Conservation (phyloP, 495 filamentous ascomycete species). For the Aspergillus avenaceus region DNA sequence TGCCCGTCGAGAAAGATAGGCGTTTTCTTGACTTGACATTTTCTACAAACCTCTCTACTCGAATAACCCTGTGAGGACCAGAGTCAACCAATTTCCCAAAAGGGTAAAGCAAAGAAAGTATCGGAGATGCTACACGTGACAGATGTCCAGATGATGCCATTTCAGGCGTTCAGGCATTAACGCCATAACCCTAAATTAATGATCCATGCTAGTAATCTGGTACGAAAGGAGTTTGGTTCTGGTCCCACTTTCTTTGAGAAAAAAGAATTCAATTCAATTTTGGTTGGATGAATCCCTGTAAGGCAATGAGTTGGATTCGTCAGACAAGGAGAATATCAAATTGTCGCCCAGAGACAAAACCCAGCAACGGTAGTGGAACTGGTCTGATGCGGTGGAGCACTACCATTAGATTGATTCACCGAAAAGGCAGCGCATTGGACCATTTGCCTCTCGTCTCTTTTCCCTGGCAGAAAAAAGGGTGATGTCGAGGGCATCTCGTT, state of each 20-base stretch:
- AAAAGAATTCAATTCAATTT: background rate
- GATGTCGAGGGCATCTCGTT: background rate
- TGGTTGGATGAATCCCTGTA: background rate
- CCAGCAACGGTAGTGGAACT: background rate
- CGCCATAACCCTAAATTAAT: background rate
- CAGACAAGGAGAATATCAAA: background rate
- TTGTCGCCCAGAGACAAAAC: background rate
- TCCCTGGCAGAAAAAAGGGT: background rate
- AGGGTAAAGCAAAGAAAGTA: background rate
- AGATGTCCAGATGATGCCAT: background rate
- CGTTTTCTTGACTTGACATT: no score
- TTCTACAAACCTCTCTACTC: background rate
- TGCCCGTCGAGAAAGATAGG: background rate
- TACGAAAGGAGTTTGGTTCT: no score
- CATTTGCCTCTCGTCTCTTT: background rate
- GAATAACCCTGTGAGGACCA: no score
- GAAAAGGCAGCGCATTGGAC: background rate
- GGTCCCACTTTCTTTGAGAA: background rate
- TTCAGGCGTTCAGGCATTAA: background rate
- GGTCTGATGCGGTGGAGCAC: conserved; percentile 1
- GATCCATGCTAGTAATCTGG: background rate
- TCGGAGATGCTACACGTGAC: background rate
- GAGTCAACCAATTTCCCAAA: no score
- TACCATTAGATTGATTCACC: conserved; percentile 5
- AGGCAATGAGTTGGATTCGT: background rate